Conservation (phyloP, 768 basidiomycete genomes). For the Podaxis sp. region DNA sequence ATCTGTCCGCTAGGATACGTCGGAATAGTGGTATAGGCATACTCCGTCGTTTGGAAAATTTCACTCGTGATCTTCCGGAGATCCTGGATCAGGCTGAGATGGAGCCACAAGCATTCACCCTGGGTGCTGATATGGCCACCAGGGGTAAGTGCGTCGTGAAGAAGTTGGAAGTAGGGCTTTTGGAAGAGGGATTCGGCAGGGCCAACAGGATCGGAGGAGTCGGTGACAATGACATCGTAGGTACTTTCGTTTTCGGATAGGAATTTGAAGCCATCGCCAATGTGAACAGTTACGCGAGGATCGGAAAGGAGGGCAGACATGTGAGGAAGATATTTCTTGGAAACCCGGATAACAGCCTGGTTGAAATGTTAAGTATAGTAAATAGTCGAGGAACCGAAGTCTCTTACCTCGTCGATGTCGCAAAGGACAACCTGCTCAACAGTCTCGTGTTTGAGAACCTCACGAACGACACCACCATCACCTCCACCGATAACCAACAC, state of each 20-base stretch:
- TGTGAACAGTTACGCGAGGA: conserved; percentile 77
- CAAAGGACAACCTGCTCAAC: conserved; percentile 93
- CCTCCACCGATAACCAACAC: conserved; percentile 98
- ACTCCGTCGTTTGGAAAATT: conserved; percentile 82
- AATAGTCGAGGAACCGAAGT: not conserved
- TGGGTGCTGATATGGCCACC: conserved; percentile 96
- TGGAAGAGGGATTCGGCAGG: conserved; percentile 94
- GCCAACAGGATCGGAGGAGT: conserved; percentile 97
- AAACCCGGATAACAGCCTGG: conserved; percentile 92
- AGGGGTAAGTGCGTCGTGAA: conserved; percentile 85
- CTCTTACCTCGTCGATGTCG: conserved; percentile 90
- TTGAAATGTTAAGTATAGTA: not conserved
- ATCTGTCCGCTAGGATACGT: conserved; percentile 99
- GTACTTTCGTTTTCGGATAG: conserved; percentile 81
- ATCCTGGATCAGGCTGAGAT: conserved; percentile 81
- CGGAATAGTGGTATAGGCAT: conserved; percentile 95
- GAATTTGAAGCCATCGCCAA: conserved; percentile 98
- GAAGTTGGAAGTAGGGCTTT: conserved; percentile 94
- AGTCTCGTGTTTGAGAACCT: conserved; percentile 90
- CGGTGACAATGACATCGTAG: conserved; percentile 98
- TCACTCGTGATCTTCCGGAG: conserved; percentile 66
- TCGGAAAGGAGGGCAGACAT: conserved; percentile 85
- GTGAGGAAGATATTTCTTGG: conserved; percentile 90
- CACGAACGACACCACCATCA: conserved; percentile 96
- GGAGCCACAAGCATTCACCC: conserved; percentile 94